Conservation (phyloP, 176 grass and related monocot species). For the Saccharum spontaneum region DNA sequence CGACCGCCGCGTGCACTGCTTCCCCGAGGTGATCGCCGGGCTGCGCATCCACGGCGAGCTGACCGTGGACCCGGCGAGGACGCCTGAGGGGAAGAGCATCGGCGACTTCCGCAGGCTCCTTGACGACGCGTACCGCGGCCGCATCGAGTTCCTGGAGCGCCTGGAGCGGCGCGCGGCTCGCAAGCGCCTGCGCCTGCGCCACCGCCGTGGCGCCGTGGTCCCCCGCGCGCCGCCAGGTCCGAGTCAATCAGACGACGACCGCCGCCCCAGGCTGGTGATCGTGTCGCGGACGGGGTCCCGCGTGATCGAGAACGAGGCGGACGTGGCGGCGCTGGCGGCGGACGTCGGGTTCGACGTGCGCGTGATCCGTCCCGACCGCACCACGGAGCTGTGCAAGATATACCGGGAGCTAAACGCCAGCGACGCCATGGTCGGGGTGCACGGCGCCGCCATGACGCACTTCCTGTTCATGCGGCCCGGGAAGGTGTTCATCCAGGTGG, state of each 20-base stretch:
- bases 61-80: slow-evolving; percentile 27
- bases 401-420: slow-evolving; percentile 71
- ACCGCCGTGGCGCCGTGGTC: no score
- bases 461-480: slow-evolving; percentile 84
- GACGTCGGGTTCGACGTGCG: slow-evolving; percentile 64
- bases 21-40: slow-evolving; percentile 77
- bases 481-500: slow-evolving; percentile 83
- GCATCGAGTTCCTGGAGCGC: no score
- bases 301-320: slow-evolving; percentile 77
- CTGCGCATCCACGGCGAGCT: slow-evolving; percentile 62
- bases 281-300: slow-evolving; percentile 64
- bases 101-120: no score
- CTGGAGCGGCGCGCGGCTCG: no score
- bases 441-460: slow-evolving; percentile 95
- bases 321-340: slow-evolving; percentile 34
- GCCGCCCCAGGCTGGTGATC: slow-evolving; percentile 24
- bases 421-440: slow-evolving; percentile 94
- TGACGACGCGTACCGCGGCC: no score
- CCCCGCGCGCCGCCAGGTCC: background rate
- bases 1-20: slow-evolving; percentile 77
- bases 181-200: no score
- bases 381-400: slow-evolving; percentile 70
- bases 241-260: no score
- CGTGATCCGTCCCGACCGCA: slow-evolving; percentile 57
- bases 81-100: no score